Base-by-base conservation (phyloP, 768 basidiomycete genomes). In the Amanita thiersii region DNA sequence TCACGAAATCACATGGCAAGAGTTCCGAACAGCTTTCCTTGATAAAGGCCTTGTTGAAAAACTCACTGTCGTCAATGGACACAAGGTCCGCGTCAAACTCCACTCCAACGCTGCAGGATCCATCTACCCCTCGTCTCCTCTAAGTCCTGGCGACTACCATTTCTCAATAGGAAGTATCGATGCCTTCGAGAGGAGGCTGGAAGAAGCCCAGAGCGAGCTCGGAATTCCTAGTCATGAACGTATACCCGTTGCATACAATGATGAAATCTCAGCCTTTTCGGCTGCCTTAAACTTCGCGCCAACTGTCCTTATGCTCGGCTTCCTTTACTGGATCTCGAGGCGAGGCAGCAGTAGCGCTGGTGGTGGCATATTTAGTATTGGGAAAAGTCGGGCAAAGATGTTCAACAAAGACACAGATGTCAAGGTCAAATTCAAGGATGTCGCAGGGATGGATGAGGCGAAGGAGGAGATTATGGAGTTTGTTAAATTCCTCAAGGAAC, bases 401-500 rank as follows among this genome's bases (percentile, higher is more conserved):
- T 98, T 97, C 67, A 97, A 98, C 70, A 86, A 94, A 67, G 94
- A 99, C 52, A 91, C 86, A 24, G 87, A 93, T 39, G 83, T 98
- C 56, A 85, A 80, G 58, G 80, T 86, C 54, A 86, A 86, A 60
- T 99, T 99, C 69, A 81, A 81, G 65, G 92, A 99, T 57, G 90
- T 99, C 12, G 96, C 96, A 10, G 96, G 96, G 26, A 98, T 98
- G 94, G 96, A 99, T 64, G 96, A 99, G 64, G 96, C 93, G 32
- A 99, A 99, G 70, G 88, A 93, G 68, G 96, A 99, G 67, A 94
- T 99, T 53, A 94, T 98, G 89, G 96, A 99, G 60, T 99, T 98
- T 52, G 96, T 99, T 59, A 93, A 96, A 53, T 98, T 99, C 70
- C 70, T 99, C 56, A 97, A 97, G 67, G 86, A 98, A 44, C 96